Conservation (phyloP, 176 grass and related monocot species). For the Dendrocalamus sinicus region DNA sequence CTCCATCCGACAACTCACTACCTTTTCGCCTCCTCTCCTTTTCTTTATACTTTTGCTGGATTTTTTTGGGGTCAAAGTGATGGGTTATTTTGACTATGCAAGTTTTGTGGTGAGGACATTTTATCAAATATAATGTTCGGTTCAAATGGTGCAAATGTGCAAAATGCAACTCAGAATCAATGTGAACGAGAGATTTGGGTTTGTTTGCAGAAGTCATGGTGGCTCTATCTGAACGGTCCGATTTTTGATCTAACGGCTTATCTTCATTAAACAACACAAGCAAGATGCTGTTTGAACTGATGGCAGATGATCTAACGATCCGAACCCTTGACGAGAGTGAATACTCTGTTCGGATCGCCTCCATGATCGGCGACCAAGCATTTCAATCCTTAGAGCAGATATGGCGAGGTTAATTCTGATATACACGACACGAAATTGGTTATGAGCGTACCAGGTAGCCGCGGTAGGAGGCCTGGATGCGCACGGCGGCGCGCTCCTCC, state of each 20-base stretch:
- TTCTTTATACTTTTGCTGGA: neutral
- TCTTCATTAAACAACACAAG: neutral
- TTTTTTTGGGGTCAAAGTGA: neutral
- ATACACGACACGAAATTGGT: too few species aligned
- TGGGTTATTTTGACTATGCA: neutral
- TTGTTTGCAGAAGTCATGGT: neutral
- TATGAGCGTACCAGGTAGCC: conserved; percentile 65
- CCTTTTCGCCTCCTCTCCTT: neutral
- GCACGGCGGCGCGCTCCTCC: conserved; percentile 71
- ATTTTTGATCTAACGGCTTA: neutral
- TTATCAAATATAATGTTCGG: too few species aligned
- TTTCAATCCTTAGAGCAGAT: too few species aligned
- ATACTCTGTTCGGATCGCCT: too few species aligned
- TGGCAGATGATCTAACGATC: too few species aligned
- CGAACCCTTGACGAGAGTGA: too few species aligned
- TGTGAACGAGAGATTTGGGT: neutral
- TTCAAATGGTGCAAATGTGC: too few species aligned
- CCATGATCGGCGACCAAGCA: too few species aligned
- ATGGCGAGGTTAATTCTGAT: too few species aligned
- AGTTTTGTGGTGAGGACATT: neutral
- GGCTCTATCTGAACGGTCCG: neutral
- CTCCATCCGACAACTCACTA: neutral
- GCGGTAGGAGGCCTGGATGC: conserved; percentile 82
- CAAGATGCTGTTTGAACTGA: neutral
- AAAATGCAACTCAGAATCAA: too few species aligned